Evolutionary conservation across 495 filamentous ascomycete genomes (phyloP), one percentile per base, ranked within the genome.

Genomic region (Penicillium bialowiezense): DNA sequence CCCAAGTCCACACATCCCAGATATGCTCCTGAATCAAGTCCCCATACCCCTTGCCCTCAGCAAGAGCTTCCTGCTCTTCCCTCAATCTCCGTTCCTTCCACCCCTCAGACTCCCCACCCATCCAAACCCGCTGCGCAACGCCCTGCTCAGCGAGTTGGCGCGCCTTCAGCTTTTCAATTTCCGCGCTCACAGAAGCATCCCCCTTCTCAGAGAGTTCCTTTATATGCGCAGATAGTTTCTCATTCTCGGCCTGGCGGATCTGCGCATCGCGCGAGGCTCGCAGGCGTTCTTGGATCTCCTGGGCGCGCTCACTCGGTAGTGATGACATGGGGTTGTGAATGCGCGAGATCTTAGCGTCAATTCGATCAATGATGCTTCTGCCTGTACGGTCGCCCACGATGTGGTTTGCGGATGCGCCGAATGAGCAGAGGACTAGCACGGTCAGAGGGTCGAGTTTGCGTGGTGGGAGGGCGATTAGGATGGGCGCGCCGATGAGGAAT

Each of bases 1-100:
- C 75, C 76, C 76, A 78, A 63, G 76, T 83, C 82, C 79, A 89
- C 34, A 91, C 91, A 67, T 96, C 89, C 76, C 78, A 83, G 34
- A 95, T 79, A 78, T 92, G 86, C 55, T 91, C 87, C 67, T 79
- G 76, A 53, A 96, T 96, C 68, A 96, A 70, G 58, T 81, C 84
- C 13, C 80, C 81, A 76, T 92, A 91, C 20, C 89, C 87, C 67
- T 83, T 87, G 15, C 91, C 91, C 48, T 86, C 81, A 56, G 85
- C 83, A 60, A 91, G 54, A 46, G 83, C 83, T 71, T 89, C 75
- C 71, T 76, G 76, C 65, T 91, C 87, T 75, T 86, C 79, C 66
- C 71, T 63, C 53, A 88, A 56, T 59, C 90, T 68, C 74, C 77
- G 78, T 68, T 81, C 79, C 76, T 86, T 85, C 90, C 89, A 93